Conservation (phyloP, 1,284 basidiomycete species). For the Pascua guehoae region DNA sequence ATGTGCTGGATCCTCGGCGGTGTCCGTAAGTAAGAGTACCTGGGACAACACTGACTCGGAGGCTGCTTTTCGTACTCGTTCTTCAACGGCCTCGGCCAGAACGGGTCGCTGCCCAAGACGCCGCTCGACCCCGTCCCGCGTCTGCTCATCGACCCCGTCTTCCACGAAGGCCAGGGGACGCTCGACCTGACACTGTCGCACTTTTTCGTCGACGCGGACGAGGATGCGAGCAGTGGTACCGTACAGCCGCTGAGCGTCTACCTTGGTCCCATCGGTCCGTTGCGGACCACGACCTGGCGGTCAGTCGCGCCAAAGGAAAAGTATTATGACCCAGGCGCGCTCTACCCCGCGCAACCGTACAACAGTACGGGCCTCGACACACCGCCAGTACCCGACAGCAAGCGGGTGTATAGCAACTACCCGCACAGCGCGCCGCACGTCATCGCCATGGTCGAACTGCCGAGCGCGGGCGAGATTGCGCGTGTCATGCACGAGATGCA, state of each 20-base stretch:
- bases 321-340: constrained; percentile 17
- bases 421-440: constrained; percentile 33
- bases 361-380: constrained; percentile 2
- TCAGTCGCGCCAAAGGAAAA: constrained; percentile 32
- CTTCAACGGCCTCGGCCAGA: constrained; percentile 19
- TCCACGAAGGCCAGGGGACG: constrained; percentile 60
- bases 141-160: constrained; percentile 71
- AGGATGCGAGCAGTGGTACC: constrained; percentile 28
- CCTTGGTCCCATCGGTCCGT: constrained; percentile 80
- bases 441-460: constrained; percentile 38
- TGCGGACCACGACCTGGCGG: constrained; percentile 51
- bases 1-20: constrained; percentile 94
- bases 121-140: constrained; percentile 79
- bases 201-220: constrained; percentile 56
- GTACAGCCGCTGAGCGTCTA: constrained; percentile 66
- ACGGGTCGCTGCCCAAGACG: constrained; percentile 6
- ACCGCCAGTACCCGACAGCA: constrained; percentile 9
- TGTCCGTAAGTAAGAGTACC: constrained; percentile 65
- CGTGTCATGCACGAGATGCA: constrained; percentile 20
- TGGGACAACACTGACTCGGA: constrained; percentile 8
- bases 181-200: constrained; percentile 78
- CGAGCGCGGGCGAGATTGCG: constrained; percentile 27
- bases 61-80: constrained; percentile 36
- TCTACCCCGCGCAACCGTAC: constrained; percentile 19
- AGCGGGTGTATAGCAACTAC: constrained; percentile 28